phyloP scores from a whole-genome alignment of 345 rosid species.

The Gossypium ekmanianum region DNA sequence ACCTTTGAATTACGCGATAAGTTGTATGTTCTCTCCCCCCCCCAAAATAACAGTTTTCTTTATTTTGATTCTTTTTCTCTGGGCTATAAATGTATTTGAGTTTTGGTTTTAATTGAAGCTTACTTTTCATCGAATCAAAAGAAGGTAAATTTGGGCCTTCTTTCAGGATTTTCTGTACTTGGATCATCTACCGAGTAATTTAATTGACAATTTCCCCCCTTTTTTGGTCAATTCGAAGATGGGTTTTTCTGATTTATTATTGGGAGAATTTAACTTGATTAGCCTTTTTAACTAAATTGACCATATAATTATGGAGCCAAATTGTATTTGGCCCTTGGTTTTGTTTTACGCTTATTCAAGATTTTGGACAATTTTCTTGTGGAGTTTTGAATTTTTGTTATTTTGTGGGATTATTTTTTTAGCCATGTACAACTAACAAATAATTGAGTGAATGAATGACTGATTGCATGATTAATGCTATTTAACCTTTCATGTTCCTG shows the following conservation, averaged over 20 bases:
- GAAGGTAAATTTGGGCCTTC: neutral
- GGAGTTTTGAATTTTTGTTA: neutral
- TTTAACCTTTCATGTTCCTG: neutral
- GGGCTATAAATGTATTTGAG: neutral
- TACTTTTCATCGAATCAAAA: neutral
- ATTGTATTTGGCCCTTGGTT: neutral
- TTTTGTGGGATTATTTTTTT: neutral
- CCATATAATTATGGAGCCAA: neutral
- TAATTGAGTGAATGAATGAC: neutral
- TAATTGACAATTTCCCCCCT: neutral
- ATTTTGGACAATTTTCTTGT: neutral
- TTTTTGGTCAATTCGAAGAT: neutral
- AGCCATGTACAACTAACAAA: neutral
- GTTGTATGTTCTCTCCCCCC: conserved; percentile 34
- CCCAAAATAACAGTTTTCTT: neutral
- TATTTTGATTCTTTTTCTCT: neutral
- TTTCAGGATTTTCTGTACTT: neutral
- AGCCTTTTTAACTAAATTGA: neutral
- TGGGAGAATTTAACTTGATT: neutral
- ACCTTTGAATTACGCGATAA: conserved; percentile 62
- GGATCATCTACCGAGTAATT: neutral
- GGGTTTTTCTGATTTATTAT: neutral
- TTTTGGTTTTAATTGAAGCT: neutral
- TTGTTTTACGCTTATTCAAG: neutral
- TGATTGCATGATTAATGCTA: neutral